Base-by-base conservation (phyloP, 148 eudicot genomes). In the Rhododendron mucronatum region DNA sequence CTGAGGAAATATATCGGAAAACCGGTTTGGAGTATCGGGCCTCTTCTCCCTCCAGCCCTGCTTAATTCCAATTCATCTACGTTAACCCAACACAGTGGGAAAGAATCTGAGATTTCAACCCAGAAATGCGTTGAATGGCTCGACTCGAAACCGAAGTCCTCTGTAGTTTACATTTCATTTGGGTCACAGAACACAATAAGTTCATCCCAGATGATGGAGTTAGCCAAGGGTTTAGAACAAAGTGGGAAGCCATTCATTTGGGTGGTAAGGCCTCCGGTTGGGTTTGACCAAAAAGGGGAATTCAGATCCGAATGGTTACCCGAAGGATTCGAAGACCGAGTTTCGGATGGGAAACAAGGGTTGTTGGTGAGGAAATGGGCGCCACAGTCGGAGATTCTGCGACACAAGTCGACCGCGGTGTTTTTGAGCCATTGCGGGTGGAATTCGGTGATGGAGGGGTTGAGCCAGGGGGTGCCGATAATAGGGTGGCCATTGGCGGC, bases 111-210 rank as follows among this genome's bases (percentile, higher is more conserved):
- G 67, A 50, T 90, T n/a, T 84, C 90, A 14, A 78, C 87, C 0
- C 87, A 90, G 63, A 69, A 61, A 81, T 94, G 95, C 88, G 30
- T 91, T 1, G 75, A 86, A 51, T 96, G 95, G 94, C 85, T 95
- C 7, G 92, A 92, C 47, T 51, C n/a, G 0, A 91, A 90, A 18
- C 82, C 88, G 0, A 81, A 84, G 14, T 84, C 77, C 23, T 93
- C 96, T 1, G 96, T 95, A 12, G 87, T 94, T n/a, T 95, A 89
- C 91, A 89, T 95, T 9, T 94, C 96, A 67, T 96, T 96, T 73
- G 99, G 98, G 74, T 96, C 98, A 0, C 98, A 96, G 83, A 95
- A 93, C 89, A 91, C 93, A 0, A 90, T 96, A 18, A 87, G 88
- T 23, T 84, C 90, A 8, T 12, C 90, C 57, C 98, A 96, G 45